Conservation (phyloP, 495 filamentous ascomycete species). For the Neohortaea acidophila region DNA sequence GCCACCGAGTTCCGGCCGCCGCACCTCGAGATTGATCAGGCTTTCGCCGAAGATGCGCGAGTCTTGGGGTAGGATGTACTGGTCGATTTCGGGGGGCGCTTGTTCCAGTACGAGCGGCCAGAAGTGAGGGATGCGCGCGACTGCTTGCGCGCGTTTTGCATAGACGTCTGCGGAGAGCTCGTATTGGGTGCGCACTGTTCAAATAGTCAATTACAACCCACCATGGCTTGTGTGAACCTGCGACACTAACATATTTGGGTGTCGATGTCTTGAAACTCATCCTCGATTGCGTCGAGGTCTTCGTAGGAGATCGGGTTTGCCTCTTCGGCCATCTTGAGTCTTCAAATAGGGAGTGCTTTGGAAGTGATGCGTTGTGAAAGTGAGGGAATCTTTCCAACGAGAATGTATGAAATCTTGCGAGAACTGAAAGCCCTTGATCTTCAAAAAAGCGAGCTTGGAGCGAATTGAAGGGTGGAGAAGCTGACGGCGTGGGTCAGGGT, state of each 20-base stretch:
- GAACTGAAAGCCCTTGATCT: too few relatives aligned
- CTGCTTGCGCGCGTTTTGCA: slow-evolving; percentile 50
- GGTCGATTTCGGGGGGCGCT: slow-evolving; percentile 67
- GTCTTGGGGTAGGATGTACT: slow-evolving; percentile 67
- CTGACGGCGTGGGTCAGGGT: too few relatives aligned
- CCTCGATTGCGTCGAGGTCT: slow-evolving; percentile 26
- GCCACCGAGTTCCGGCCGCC: slow-evolving; percentile 58
- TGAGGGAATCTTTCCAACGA: too few relatives aligned
- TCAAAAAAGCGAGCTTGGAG: too few relatives aligned
- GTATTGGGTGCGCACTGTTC: slow-evolving; percentile 42
- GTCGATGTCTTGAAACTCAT: slow-evolving; percentile 54
- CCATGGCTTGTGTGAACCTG: background rate
- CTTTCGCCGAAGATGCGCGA: slow-evolving; percentile 46
- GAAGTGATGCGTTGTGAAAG: too few relatives aligned
- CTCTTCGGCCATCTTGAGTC: slow-evolving; percentile 19
- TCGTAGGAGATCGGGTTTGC: slow-evolving; percentile 20
- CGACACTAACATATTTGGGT: slow-evolving; percentile 47
- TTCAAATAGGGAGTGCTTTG: too few relatives aligned
- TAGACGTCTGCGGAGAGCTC: slow-evolving; percentile 43
- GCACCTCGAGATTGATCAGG: slow-evolving; percentile 49
- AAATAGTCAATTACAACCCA: too few relatives aligned
- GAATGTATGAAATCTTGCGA: too few relatives aligned
- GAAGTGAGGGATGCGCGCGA: slow-evolving; percentile 61
- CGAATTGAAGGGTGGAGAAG: too few relatives aligned
- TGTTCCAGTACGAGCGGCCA: slow-evolving; percentile 79